phyloP scores from a whole-genome alignment of 1,139 yeast species.

The Kodamaea arcana region DNA sequence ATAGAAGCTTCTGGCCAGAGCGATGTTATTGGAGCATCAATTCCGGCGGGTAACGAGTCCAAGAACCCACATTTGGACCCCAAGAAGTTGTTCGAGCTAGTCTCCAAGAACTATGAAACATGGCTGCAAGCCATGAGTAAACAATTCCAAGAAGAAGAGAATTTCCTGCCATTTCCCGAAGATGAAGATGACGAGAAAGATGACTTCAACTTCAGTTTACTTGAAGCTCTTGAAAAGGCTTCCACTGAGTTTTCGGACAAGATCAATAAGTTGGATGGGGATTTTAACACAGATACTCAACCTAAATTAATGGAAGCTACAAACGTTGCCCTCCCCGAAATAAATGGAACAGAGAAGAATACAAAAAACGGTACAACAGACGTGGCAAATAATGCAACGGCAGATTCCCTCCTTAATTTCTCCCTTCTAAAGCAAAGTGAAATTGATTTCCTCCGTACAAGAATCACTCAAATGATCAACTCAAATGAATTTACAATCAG shows the following conservation, averaged over 20 bases:
- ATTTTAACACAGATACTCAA: background rate
- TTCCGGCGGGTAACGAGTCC: background rate
- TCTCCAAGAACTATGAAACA: slow-evolving; percentile 35
- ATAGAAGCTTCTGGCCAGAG: background rate
- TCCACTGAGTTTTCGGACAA: slow-evolving; percentile 16
- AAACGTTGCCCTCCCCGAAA: slow-evolving; percentile 3
- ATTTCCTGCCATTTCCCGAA: slow-evolving; percentile 30
- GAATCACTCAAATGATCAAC: slow-evolving; percentile 24
- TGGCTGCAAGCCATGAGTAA: slow-evolving; percentile 36
- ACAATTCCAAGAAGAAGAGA: slow-evolving; percentile 23
- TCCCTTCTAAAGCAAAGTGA: slow-evolving; percentile 28
- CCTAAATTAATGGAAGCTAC: slow-evolving; percentile 1
- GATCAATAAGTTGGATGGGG: slow-evolving; percentile 11
- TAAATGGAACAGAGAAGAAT: background rate
- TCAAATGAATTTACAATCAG: slow-evolving; percentile 11
- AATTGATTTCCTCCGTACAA: slow-evolving; percentile 29
- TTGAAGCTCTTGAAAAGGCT: slow-evolving; percentile 31
- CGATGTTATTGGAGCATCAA: background rate
- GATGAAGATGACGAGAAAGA: slow-evolving; percentile 15
- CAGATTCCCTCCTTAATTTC: slow-evolving; percentile 2
- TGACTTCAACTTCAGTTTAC: slow-evolving; percentile 25
- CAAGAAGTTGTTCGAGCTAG: slow-evolving; percentile 30
- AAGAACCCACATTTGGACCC: slow-evolving; percentile 16
- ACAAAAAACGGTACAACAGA: background rate
- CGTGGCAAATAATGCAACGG: background rate